These are phyloP conservation scores for Gardenia jasminoides DNA, from an alignment of 257 asterid genomes.

Conservation along the genomic window DNA sequence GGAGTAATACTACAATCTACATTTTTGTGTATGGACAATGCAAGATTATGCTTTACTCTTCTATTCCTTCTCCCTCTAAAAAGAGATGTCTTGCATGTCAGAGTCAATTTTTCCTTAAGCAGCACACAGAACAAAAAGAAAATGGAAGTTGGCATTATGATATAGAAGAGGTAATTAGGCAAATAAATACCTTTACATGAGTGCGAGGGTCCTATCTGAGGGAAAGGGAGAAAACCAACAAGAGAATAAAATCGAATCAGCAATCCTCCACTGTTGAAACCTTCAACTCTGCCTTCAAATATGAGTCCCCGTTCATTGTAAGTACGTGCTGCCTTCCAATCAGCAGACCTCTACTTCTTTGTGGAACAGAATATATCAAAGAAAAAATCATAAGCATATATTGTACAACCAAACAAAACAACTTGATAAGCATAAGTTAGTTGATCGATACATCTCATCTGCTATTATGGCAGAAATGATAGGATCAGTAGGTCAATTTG, in stretches of 20 bases:
- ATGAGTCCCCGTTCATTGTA: constrained; percentile 59
- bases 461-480: background rate
- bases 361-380: constrained; percentile 48
- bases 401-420: background rate
- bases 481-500: no score
- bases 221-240: constrained; percentile 89
- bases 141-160: background rate
- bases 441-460: background rate
- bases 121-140: background rate
- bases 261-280: constrained; percentile 83
- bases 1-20: background rate
- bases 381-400: constrained; percentile 22
- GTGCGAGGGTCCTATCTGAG: constrained; percentile 77
- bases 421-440: background rate
- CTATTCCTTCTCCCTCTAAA: background rate
- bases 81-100: background rate
- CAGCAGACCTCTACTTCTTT: constrained; percentile 99
- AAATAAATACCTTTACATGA: constrained; percentile 69
- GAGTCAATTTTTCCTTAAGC: background rate
- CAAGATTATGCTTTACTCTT: background rate
- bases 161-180: background rate
- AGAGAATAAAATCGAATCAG: constrained; percentile 78
- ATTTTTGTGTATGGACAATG: background rate
- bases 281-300: constrained; percentile 69
- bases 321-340: constrained; percentile 83